Percentiles rank a stretch among this genome's conserved stretches.
Evolutionary conservation across 768 basidiomycete genomes (phyloP).

Genomic region (Macrocybe gigantea): DNA sequence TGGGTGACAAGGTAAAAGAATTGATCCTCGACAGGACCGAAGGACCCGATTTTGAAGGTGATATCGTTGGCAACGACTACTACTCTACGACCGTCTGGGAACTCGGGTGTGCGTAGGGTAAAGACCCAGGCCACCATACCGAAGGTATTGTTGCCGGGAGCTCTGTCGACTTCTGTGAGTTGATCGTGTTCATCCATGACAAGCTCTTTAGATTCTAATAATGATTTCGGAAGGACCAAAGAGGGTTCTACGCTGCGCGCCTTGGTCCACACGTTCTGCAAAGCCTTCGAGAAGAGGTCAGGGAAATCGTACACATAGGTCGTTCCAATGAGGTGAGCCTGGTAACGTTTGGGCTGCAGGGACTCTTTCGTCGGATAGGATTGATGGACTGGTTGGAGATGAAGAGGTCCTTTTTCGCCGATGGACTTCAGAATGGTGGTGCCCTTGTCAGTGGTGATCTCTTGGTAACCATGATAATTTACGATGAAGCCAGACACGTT

Average conservation of each 20-base stretch:
- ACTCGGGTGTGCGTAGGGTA: constrained; percentile 89
- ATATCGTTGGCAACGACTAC: constrained; percentile 97
- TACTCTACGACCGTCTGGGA: constrained; percentile 77
- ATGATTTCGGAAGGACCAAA: constrained; percentile 66
- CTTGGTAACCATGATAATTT: constrained; percentile 97
- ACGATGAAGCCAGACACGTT: constrained; percentile 99
- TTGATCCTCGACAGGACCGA: constrained; percentile 92
- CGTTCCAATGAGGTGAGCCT: constrained; percentile 96
- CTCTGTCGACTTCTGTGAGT: constrained; percentile 83
- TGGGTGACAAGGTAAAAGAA: constrained; percentile 95
- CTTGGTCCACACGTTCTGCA: constrained; percentile 88
- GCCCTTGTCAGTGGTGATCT: constrained; percentile 94
- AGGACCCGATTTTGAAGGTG: constrained; percentile 97
- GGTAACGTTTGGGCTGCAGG: constrained; percentile 96
- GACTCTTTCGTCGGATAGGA: constrained; percentile 97
- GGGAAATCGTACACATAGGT: constrained; percentile 99
- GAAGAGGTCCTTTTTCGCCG: constrained; percentile 94
- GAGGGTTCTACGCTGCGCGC: constrained; percentile 59
- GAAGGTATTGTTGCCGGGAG: constrained; percentile 89
- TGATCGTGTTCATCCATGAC: constrained; percentile 92
- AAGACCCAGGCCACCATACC: constrained; percentile 99
- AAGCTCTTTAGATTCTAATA: constrained; percentile 83
- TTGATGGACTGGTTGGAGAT: constrained; percentile 91
- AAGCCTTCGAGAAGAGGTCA: constrained; percentile 94
- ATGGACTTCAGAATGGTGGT: constrained; percentile 96